Evolutionary conservation across 805 yeast genomes (phyloP).

Genomic region (Isabelozyma pseudorhagii): DNA sequence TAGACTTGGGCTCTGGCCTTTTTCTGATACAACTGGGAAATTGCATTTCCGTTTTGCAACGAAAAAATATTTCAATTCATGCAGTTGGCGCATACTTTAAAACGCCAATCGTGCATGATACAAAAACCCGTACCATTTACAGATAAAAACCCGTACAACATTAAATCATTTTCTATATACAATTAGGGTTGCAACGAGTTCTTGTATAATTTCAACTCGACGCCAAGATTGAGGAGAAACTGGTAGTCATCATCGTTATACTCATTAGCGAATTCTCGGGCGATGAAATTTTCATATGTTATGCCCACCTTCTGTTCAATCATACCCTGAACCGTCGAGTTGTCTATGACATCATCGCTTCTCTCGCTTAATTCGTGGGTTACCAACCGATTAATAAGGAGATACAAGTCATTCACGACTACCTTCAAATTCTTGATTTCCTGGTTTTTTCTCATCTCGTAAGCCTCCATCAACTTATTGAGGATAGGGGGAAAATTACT

Average conservation of each 20-base stretch:
- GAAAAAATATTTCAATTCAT: not conserved
- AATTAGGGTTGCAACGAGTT: not conserved
- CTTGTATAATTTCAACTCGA: not conserved
- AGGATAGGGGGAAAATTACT: not conserved
- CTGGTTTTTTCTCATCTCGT: not conserved
- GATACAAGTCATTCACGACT: not conserved
- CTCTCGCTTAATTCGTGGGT: not conserved
- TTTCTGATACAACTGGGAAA: too few species aligned
- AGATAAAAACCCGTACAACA: too few species aligned
- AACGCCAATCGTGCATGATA: too few species aligned
- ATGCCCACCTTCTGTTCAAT: not conserved
- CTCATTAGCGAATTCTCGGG: not conserved
- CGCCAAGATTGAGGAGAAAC: not conserved
- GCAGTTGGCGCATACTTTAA: not conserved
- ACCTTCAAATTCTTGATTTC: not conserved
- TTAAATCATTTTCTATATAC: not conserved
- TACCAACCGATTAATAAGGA: not conserved
- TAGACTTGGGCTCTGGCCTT: too few species aligned
- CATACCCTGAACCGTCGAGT: not conserved
- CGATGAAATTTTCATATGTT: not conserved
- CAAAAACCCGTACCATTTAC: too few species aligned
- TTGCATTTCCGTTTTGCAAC: too few species aligned
- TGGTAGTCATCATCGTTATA: not conserved
- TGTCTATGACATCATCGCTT: not conserved
- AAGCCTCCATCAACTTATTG: not conserved